phyloP scores from a whole-genome alignment of 768 basidiomycete species.

The Sutorius australiensis region DNA sequence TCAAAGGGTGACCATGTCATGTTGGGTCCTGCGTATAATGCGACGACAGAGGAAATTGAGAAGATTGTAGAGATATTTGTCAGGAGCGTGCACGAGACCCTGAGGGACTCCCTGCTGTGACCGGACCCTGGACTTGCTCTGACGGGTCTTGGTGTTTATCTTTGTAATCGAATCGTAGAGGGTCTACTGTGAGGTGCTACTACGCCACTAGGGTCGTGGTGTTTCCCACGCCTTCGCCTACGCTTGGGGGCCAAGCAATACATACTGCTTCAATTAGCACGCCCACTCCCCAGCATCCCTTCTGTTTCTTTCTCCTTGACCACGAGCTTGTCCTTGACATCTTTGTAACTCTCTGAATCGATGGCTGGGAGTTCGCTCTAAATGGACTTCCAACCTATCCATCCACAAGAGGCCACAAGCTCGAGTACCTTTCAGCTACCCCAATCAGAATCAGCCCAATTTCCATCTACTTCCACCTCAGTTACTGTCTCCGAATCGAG shows the following conservation, averaged over 20 bases:
- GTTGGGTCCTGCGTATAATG: conserved; percentile 77
- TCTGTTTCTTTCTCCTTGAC: conserved; percentile 25
- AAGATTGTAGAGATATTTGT: conserved; percentile 64
- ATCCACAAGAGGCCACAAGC: conserved; percentile 69
- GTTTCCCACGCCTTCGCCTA: conserved; percentile 33
- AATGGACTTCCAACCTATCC: conserved; percentile 83
- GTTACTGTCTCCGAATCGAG: conserved; percentile 47
- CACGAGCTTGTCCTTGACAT: conserved; percentile 24
- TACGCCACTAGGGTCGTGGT: conserved; percentile 6
- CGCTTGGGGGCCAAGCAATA: conserved; percentile 20
- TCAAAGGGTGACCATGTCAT: conserved; percentile 70
- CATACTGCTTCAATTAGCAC: conserved; percentile 26
- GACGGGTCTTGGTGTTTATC: not conserved
- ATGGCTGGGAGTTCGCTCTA: conserved; percentile 87
- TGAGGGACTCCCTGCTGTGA: conserved; percentile 36
- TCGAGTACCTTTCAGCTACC: conserved; percentile 47
- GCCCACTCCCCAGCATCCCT: conserved; percentile 13
- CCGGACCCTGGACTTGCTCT: not conserved
- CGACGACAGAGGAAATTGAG: conserved; percentile 65
- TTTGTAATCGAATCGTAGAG: not conserved
- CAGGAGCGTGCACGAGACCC: conserved; percentile 61
- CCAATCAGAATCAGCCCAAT: conserved; percentile 33
- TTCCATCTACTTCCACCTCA: conserved; percentile 36
- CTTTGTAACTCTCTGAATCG: conserved; percentile 41
- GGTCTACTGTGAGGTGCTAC: not conserved